Conservation (phyloP, 2,329 filamentous ascomycete species). For the Colletotrichum viniferum region DNA sequence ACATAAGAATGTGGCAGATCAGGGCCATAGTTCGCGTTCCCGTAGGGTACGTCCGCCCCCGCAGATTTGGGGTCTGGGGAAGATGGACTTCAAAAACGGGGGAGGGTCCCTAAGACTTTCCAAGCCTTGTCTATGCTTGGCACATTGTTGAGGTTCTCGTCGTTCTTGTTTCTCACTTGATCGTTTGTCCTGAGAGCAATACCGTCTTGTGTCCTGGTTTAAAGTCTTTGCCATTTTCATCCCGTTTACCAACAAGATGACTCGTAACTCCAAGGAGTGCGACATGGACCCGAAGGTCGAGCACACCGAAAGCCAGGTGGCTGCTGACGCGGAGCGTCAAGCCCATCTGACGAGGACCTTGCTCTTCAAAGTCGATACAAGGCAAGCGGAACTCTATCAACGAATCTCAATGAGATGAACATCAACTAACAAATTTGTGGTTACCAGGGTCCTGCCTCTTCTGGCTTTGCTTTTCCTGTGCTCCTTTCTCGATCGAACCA, state of each 20-base stretch:
- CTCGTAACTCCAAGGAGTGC: not conserved
- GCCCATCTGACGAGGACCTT: slow-evolving; percentile 26
- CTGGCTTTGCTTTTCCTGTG: slow-evolving; percentile 70
- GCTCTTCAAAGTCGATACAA: slow-evolving; percentile 32
- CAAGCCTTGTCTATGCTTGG: slow-evolving; percentile 5
- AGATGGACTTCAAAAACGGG: slow-evolving; percentile 14
- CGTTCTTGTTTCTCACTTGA: not conserved
- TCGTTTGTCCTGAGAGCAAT: not conserved
- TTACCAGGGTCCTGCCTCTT: slow-evolving; percentile 60
- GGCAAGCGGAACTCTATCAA: slow-evolving; percentile 3
- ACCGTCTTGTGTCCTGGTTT: not conserved
- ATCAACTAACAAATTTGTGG: not conserved
- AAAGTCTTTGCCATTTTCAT: not conserved
- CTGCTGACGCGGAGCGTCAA: slow-evolving; percentile 8
- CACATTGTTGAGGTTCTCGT: not conserved
- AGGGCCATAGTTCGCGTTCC: not conserved
- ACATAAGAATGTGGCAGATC: too few relatives aligned
- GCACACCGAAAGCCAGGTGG: slow-evolving; percentile 23
- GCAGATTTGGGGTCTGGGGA: slow-evolving; percentile 9
- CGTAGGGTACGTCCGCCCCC: not conserved
- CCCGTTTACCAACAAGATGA: not conserved
- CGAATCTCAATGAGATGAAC: not conserved
- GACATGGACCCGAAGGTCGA: slow-evolving; percentile 23
- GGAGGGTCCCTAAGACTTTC: slow-evolving; percentile 7
- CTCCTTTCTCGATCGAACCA: slow-evolving; percentile 71